Percentiles rank a stretch among this genome's conserved stretches.
phyloP scores from a whole-genome alignment of 768 basidiomycete genomes.

The Boletus reticuloceps region DNA sequence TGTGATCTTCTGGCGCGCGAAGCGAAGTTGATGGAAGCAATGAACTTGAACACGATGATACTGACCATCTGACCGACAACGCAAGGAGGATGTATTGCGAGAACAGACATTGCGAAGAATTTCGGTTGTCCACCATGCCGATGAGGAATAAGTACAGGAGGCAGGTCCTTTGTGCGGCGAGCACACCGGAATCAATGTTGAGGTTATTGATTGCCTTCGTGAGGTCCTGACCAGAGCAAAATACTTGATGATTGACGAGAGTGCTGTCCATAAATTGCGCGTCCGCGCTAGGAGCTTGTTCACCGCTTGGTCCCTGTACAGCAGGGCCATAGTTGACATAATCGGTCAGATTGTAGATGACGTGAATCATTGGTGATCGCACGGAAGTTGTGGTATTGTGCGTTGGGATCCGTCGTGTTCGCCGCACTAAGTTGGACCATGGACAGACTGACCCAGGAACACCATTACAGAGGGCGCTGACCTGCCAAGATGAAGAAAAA shows the following conservation, averaged over 20 bases:
- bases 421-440: slow-evolving; percentile 67
- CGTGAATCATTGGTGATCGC: slow-evolving; percentile 83
- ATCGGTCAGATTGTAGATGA: slow-evolving; percentile 84
- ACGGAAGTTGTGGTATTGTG: slow-evolving; percentile 95
- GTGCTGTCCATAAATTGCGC: slow-evolving; percentile 66
- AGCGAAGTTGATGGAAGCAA: no score
- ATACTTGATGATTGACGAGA: slow-evolving; percentile 78
- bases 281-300: slow-evolving; percentile 43
- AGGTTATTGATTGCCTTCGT: slow-evolving; percentile 65
- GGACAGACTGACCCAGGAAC: slow-evolving; percentile 76
- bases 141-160: no score
- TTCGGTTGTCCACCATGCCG: no score
- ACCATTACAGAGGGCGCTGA: slow-evolving; percentile 70
- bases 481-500: no score
- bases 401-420: no score
- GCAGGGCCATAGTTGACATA: slow-evolving; percentile 75
- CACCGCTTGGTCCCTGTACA: slow-evolving; percentile 44
- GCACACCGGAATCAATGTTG: slow-evolving; percentile 54
- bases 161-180: no score
- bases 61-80: slow-evolving; percentile 50
- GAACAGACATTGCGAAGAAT: slow-evolving; percentile 67
- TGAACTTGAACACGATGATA: no score
- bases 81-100: slow-evolving; percentile 88
- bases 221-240: slow-evolving; percentile 49
- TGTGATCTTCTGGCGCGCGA: no score